Evolutionary conservation across 1,139 yeast genomes (phyloP), one percentile per base, ranked within the genome.

Genomic region (Kodamaea anthophila): DNA sequence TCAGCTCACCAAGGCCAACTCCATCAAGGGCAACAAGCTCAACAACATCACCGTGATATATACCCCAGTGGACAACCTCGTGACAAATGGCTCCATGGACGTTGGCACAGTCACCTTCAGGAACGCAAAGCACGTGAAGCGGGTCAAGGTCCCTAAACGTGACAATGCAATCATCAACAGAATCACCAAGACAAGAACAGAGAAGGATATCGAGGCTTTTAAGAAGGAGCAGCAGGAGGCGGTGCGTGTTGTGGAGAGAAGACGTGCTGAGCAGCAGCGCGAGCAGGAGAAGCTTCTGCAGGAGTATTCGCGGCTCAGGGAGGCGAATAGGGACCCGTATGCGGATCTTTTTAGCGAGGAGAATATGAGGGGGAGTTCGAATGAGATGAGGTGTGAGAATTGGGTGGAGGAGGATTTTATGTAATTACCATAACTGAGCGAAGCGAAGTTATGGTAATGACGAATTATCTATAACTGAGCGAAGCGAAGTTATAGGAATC

Each of bases 61-160:
- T 44, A 84, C 94, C 0, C 87, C 93, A 0, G 85, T 86, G 67
- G 68, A 70, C 25, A 85, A 85, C 48, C 60, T 85, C 33, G 69
- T 71, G 29, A 80, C 83, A 39, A 77, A 76, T 33, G 82, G 81
- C 4, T 71, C 74, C 23, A 84, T 83, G 94, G 87, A 75, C 29
- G 73, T 72, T n/a, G 95, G 94, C 4, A 86, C 87, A 26, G 94
- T 84, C 4, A 74, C 85, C 1, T 85, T 83, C 53, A 63, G 70
- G 27, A 76, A 78, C 33, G 66, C 66, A 4, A 65, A 67, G 37
- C 55, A 57, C 31, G 79, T 81, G 18, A 73, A 64, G 40, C 65
- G 76, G 38, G 53, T 76, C 15, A 69, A 65, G 40, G 68, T 85
- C 19, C 69, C 66, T 32, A 70, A 69, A 27, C 68, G 79, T 36